Evolutionary conservation across 768 basidiomycete genomes (phyloP), one percentile per base, ranked within the genome.

Genomic region (Suillus discolor): DNA sequence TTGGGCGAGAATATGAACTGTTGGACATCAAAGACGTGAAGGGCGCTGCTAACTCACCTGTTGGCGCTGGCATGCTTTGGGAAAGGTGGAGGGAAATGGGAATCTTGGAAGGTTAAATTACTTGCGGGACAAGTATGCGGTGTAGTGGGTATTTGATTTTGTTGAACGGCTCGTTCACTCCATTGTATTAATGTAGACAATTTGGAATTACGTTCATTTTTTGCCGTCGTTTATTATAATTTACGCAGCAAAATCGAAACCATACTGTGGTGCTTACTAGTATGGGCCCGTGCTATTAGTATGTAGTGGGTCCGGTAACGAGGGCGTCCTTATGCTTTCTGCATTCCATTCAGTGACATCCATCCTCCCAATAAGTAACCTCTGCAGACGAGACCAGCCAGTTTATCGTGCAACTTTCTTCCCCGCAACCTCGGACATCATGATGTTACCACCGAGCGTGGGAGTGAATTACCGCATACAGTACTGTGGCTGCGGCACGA

Each of bases 41-140:
- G 67, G 93, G 93, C 1, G 79, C 87, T 53, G 72, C 85, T 2
- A 84, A 83, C 59, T 78, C 85, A 6, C 78, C 82, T 4, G 90
- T 91, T 0, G 93, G 94, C 0, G 83, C 91, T 20, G 93, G 93
- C 8, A 78, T 89, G 63, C 80, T 98, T 28, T 94, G 92, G 87
- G 92, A 96, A 72, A 89, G 88, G 70, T 96, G 96, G 92, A 92
- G 86, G 78, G 93, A 93, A 68, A 89, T 91, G 83, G 96, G 94
- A 34, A 84, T 90, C 64, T 75, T 90, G 62, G 88, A 89, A 61
- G 77, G 78, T 44, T 75, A 54, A 61, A 61, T 20, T 20, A 11
- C 57, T 41, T 41, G 57, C 39, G 25, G 57, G 39, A 18, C 57
- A 60, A 41, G 57, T 41, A 20, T 12, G 23, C 25, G 11, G 57